Conservation (phyloP, 169 alveolate species). For the Cryptosporidium muris region DNA sequence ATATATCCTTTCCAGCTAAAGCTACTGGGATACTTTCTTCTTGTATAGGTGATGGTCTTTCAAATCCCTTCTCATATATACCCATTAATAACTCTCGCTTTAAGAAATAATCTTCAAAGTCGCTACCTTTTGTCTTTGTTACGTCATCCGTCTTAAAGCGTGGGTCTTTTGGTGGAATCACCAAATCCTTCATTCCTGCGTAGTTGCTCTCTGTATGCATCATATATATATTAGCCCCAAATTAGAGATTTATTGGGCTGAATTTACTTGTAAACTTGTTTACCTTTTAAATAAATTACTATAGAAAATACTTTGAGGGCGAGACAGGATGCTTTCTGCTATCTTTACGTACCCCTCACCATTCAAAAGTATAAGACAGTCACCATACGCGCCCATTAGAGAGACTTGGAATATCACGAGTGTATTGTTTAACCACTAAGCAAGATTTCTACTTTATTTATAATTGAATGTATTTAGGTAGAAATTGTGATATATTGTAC, state of each 20-base stretch:
- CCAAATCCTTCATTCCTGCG: conserved; percentile 44
- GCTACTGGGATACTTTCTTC: conserved; percentile 98
- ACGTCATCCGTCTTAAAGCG: conserved; percentile 89
- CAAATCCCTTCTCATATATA: conserved; percentile 97
- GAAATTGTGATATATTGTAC: no score
- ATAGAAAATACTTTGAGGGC: no score
- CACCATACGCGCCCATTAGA: no score
- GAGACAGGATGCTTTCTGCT: not conserved
- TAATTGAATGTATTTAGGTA: no score
- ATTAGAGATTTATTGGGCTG: not conserved
- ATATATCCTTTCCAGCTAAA: conserved; percentile 93
- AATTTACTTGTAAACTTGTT: not conserved
- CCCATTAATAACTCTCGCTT: conserved; percentile 95
- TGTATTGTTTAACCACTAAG: no score
- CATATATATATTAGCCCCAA: not conserved
- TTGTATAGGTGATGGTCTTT: conserved; percentile 98
- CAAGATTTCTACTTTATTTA: no score
- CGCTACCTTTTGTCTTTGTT: conserved; percentile 96
- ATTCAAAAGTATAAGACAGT: no score
- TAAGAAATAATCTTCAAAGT: conserved; percentile 96
- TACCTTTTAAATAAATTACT: no score
- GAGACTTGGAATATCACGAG: no score
- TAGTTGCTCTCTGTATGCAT: conserved; percentile 47
- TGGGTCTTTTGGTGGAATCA: conserved; percentile 73
- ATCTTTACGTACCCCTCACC: not conserved